These are phyloP conservation scores for Lunasporangiospora selenospora DNA, from an alignment of 192 early-diverging fungal species.

Conservation along the genomic window DNA sequence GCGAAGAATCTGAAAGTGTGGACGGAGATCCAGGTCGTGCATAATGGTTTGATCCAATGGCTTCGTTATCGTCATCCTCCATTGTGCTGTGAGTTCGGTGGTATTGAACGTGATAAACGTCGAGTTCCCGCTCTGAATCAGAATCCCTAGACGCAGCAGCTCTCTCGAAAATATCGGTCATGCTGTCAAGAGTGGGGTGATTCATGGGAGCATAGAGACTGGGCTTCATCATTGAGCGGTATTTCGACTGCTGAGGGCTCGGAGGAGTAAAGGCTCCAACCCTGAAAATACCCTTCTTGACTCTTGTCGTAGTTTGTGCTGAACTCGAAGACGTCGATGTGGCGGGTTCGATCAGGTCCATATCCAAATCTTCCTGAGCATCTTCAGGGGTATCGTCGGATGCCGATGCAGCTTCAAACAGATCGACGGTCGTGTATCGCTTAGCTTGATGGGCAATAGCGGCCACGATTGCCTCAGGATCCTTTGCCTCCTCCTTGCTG, in stretches of 20 bases:
- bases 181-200: slow-evolving; percentile 5
- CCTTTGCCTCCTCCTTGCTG: slow-evolving; percentile 42
- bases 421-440: slow-evolving; percentile 48
- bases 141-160: slow-evolving; percentile 3
- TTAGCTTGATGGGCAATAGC: slow-evolving; percentile 49
- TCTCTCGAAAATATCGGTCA: slow-evolving; percentile 29
- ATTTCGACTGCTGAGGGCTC: slow-evolving; percentile 1
- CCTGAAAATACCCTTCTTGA: slow-evolving; percentile 18
- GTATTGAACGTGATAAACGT: too few relatives aligned
- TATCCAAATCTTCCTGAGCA: slow-evolving; percentile 19
- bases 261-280: slow-evolving; percentile 17
- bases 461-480: slow-evolving; percentile 39
- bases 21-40: slow-evolving; percentile 7
- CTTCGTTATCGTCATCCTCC: background rate
- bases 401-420: slow-evolving; percentile 33
- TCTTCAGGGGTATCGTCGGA: background rate
- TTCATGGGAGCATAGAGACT: slow-evolving; percentile 21
- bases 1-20: slow-evolving; percentile 7
- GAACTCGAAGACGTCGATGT: background rate
- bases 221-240: slow-evolving; percentile 3
- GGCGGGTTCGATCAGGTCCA: background rate
- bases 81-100: too few relatives aligned
- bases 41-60: background rate
- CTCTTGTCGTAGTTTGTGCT: background rate
- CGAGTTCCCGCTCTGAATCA: slow-evolving; percentile 5